Conservation (phyloP, 2,329 filamentous ascomycete genomes). For the Chrysosporium queenslandicum region DNA sequence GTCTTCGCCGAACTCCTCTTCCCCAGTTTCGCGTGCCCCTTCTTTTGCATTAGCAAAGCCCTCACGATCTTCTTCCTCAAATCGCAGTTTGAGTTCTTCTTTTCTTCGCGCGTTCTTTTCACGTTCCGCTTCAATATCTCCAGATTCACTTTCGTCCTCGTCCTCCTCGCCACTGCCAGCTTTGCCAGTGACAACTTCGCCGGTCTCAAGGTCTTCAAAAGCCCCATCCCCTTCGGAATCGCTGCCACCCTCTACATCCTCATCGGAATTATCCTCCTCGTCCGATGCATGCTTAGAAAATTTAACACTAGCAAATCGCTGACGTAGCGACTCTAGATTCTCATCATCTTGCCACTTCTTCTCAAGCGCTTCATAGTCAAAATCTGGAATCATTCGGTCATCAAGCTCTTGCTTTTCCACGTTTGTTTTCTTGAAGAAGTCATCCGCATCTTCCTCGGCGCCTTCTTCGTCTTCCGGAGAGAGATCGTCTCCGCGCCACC, state of each 20-base stretch:
- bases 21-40: constrained; percentile 60
- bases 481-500: constrained; percentile 58
- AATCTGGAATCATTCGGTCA: constrained; percentile 66
- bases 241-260: constrained; percentile 38
- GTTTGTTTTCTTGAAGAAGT: constrained; percentile 52
- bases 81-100: constrained; percentile 85
- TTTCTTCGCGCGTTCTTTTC: constrained; percentile 84
- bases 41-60: constrained; percentile 81
- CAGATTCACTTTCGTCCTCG: constrained; percentile 24
- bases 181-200: constrained; percentile 43
- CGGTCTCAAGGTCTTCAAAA: constrained; percentile 77
- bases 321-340: constrained; percentile 62
- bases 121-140: constrained; percentile 73
- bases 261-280: constrained; percentile 45
- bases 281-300: constrained; percentile 48
- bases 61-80: constrained; percentile 96
- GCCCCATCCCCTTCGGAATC: constrained; percentile 64
- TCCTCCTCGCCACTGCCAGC: constrained; percentile 26
- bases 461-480: constrained; percentile 49
- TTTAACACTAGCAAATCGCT: constrained; percentile 63
- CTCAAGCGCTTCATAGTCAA: constrained; percentile 71
- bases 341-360: constrained; percentile 75
- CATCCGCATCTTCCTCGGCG: constrained; percentile 55
- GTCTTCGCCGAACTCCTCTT: constrained; percentile 86
- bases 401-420: constrained; percentile 48